These are phyloP conservation scores for Russula lepida DNA, from an alignment of 768 basidiomycete species.

Conservation along the genomic window DNA sequence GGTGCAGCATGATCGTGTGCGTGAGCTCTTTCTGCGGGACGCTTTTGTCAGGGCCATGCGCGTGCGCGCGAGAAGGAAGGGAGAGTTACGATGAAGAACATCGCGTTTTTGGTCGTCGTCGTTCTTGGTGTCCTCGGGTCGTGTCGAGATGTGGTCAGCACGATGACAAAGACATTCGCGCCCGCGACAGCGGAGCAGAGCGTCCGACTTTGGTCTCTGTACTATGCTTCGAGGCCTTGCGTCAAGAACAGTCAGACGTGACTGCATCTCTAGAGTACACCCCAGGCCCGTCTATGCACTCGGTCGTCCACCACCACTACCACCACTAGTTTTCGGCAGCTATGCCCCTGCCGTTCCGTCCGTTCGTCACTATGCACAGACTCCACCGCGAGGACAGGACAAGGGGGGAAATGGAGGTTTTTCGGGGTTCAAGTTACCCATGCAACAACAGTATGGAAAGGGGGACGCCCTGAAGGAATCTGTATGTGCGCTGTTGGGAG, in stretches of 20 bases:
- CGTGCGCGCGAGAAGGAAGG: neutral
- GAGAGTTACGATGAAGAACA: slow-evolving; percentile 19
- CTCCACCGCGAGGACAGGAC: slow-evolving; percentile 32
- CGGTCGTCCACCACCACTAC: neutral
- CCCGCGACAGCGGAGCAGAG: too few species aligned
- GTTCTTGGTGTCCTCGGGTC: neutral
- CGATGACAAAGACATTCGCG: neutral
- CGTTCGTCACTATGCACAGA: slow-evolving; percentile 39
- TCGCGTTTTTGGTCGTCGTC: neutral
- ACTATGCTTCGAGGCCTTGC: slow-evolving; percentile 4
- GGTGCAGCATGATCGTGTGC: slow-evolving; percentile 96
- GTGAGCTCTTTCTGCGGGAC: slow-evolving; percentile 79
- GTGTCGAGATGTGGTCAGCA: neutral
- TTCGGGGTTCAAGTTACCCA: slow-evolving; percentile 41
- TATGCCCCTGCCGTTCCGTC: neutral
- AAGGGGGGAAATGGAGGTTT: slow-evolving; percentile 41
- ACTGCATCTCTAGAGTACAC: neutral
- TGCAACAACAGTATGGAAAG: slow-evolving; percentile 59
- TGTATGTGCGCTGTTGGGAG: slow-evolving; percentile 29
- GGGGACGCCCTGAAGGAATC: slow-evolving; percentile 84
- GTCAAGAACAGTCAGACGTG: neutral
- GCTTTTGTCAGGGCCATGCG: neutral
- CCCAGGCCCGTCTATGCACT: neutral
- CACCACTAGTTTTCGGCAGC: neutral
- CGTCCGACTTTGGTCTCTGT: neutral